A percentile compares a stretch with the other conserved stretches of the same genome.
Evolutionary conservation across 106 monocot genomes (phyloP).

Genomic region (Dioscorea zingiberensis): DNA sequence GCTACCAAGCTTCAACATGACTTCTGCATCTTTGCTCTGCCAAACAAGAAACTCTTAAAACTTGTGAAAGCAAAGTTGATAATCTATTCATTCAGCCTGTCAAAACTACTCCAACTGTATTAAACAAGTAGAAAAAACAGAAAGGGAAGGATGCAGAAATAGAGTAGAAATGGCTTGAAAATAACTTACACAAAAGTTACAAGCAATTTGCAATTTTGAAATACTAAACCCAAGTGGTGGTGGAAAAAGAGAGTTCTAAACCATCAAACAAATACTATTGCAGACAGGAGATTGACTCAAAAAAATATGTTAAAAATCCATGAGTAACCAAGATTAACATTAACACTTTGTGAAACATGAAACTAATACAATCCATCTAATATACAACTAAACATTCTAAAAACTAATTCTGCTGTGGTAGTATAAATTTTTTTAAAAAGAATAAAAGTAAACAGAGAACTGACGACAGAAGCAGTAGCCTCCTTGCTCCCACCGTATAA

Average conservation of each 20-base stretch:
- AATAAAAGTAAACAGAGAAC: conserved; percentile 11
- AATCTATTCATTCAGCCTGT: too few species aligned
- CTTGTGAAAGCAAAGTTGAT: too few species aligned
- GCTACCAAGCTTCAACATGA: conserved; percentile 94
- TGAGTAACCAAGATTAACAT: too few species aligned
- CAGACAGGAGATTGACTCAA: too few species aligned
- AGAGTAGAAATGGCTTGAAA: not conserved
- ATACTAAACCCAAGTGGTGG: too few species aligned
- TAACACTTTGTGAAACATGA: too few species aligned
- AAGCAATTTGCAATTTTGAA: not conserved
- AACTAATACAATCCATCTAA: too few species aligned
- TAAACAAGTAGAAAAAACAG: not conserved
- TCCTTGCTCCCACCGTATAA: conserved; percentile 96
- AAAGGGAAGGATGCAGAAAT: not conserved
- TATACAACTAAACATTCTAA: too few species aligned
- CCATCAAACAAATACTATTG: too few species aligned
- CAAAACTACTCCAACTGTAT: not conserved
- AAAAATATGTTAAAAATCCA: too few species aligned
- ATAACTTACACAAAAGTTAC: not conserved
- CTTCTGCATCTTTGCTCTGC: conserved; percentile 99
- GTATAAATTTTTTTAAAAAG: too few species aligned
- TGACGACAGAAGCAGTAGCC: conserved; percentile 86
- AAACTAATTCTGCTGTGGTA: too few species aligned
- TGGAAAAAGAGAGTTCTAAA: not conserved
- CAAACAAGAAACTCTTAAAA: conserved; percentile 2